Conservation (phyloP, 2,329 filamentous ascomycete genomes). For the Apiospora koreana region DNA sequence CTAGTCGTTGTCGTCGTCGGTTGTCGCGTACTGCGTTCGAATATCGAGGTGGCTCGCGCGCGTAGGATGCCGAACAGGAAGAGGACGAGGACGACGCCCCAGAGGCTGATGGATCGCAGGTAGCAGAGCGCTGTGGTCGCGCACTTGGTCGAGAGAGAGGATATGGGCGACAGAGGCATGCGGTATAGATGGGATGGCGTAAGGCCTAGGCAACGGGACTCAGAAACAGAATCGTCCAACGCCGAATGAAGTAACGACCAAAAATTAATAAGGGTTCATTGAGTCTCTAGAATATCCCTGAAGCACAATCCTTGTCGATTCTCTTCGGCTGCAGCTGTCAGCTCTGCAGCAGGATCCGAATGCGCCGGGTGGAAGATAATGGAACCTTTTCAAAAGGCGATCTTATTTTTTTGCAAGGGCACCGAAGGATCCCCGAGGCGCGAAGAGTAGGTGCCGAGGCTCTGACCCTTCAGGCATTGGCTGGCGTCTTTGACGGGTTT, state of each 20-base stretch:
- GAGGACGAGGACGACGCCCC: constrained; percentile 41
- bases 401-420: background rate
- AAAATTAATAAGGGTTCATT: no score
- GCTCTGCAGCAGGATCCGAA: background rate
- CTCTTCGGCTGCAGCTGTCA: background rate
- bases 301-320: background rate
- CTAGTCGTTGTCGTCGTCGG: background rate
- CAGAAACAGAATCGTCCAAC: no score
- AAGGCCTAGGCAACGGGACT: background rate
- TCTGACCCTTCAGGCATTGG: background rate
- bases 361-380: background rate
- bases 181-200: background rate
- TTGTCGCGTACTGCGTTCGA: background rate
- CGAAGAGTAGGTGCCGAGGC: background rate
- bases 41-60: constrained; percentile 25
- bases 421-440: background rate
- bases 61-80: constrained; percentile 37
- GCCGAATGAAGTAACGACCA: no score
- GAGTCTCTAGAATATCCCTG: no score
- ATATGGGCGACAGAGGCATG: background rate
- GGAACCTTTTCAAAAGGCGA: background rate
- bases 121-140: constrained; percentile 43
- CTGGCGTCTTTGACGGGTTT: background rate
- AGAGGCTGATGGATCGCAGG: constrained; percentile 42
- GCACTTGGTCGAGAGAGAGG: constrained; percentile 40